These are phyloP conservation scores for Kockovaella imperatae DNA, from an alignment of 768 basidiomycete species.

Conservation along the genomic window DNA sequence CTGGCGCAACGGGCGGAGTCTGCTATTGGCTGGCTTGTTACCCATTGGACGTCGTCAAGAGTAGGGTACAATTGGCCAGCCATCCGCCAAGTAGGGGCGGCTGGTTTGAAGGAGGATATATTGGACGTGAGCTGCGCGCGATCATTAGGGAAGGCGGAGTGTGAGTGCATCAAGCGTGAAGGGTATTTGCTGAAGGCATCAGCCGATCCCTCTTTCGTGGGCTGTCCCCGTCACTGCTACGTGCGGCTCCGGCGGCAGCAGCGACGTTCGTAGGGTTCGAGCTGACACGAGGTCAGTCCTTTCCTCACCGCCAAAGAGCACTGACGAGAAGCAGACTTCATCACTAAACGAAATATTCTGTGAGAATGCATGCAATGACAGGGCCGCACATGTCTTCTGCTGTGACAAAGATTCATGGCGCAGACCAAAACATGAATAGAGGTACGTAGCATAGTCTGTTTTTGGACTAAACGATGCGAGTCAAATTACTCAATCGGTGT, in stretches of 20 bases:
- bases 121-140: constrained; percentile 58
- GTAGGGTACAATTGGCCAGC: constrained; percentile 70
- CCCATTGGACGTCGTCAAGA: constrained; percentile 87
- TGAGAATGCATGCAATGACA: no score
- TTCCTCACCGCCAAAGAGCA: neutral
- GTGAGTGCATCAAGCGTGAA: constrained; percentile 59
- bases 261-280: constrained; percentile 87
- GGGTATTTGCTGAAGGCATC: neutral
- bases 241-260: constrained; percentile 81
- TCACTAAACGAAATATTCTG: no score
- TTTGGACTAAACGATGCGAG: no score
- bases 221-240: constrained; percentile 31
- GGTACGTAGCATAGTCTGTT: no score
- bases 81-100: constrained; percentile 62
- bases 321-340: no score
- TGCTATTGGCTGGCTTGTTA: constrained; percentile 93
- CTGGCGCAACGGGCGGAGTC: constrained; percentile 53
- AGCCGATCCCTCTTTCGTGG: constrained; percentile 34
- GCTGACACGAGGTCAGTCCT: constrained; percentile 53
- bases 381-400: no score
- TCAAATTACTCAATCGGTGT: no score
- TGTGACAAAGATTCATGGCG: no score
- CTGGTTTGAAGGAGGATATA: constrained; percentile 53
- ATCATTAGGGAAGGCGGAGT: constrained; percentile 65
- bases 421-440: no score